Evolutionary conservation across 495 filamentous ascomycete genomes (phyloP), one percentile per base, ranked within the genome.

Genomic region (Xylaria longipes): DNA sequence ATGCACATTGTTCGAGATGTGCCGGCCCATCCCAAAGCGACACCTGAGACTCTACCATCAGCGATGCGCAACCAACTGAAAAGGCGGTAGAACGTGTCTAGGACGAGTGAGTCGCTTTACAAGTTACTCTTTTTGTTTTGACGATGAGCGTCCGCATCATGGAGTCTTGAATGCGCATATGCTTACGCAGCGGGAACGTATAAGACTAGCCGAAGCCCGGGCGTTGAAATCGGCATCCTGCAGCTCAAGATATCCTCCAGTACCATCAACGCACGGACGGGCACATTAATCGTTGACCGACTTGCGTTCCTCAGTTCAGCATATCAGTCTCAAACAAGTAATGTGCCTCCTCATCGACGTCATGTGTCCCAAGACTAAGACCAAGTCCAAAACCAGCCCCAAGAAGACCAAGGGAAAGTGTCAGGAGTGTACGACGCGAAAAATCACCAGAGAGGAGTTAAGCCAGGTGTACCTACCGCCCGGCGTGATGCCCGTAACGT

Each of bases 311-410:
- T 25, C 27, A 45, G 46, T 25, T 29, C 31, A 27, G n/a, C 54
- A 31, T 61, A 69, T 37, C 27, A 9, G 43, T 69, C 9, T 69
- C 20, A 35, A 20, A 29, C 17, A n/a, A 69, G 57, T 46, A 48
- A 63, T 52, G 68, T 65, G 60, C 69, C 46, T 71, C 27, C n/a
- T 64, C 57, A 12, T 71, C 60, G 60, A 62, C 33, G 46, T 48
- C 33, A 64, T 54, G 69, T 71, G 69, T 57, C 25, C 69, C 22
- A 71, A 70, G 57, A 60, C 45, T 31, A 70, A 46, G 60, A 43
- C 46, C 46, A 71, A 65, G 69, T 71, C 60, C 15, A 71, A 52
- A 35, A 33, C 58, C 45, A 27, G 56, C 43, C 17, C 54, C 37
- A 61, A 50, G 43, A 41, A 46, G 31, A 35, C 57, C 5, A 69